These are phyloP conservation scores for Podila epigama DNA, from an alignment of 192 early-diverging fungal species.

Conservation along the genomic window DNA sequence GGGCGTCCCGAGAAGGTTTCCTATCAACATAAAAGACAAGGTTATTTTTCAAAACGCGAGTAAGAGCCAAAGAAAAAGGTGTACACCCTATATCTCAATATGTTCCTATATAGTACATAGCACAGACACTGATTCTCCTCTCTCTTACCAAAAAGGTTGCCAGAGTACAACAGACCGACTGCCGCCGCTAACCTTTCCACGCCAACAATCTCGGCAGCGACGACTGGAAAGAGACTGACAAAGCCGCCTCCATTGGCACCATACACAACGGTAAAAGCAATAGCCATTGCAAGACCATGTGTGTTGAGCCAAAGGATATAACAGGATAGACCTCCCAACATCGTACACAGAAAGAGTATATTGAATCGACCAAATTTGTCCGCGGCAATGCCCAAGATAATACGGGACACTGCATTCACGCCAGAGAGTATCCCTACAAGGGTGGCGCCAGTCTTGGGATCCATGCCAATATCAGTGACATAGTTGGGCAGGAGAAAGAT, in stretches of 20 bases:
- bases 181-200: constrained; percentile 48
- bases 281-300: constrained; percentile 21
- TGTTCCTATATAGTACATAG: neutral
- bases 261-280: constrained; percentile 52
- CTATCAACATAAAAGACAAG: neutral
- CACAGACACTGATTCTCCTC: neutral
- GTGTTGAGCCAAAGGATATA: constrained; percentile 53
- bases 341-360: constrained; percentile 35
- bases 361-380: constrained; percentile 55
- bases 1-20: too few species aligned
- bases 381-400: constrained; percentile 47
- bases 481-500: constrained; percentile 45
- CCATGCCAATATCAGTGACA: constrained; percentile 20
- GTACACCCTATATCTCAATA: neutral
- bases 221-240: constrained; percentile 42
- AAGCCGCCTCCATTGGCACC: constrained; percentile 57
- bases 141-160: constrained; percentile 47
- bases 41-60: neutral
- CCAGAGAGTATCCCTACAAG: constrained; percentile 53
- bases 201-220: constrained; percentile 47
- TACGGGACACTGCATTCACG: constrained; percentile 54
- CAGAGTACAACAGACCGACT: constrained; percentile 50
- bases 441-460: constrained; percentile 36
- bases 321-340: constrained; percentile 50
- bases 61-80: neutral